Base-by-base conservation (phyloP, 2,329 filamentous ascomycete species). In the Cryphonectria japonica region DNA sequence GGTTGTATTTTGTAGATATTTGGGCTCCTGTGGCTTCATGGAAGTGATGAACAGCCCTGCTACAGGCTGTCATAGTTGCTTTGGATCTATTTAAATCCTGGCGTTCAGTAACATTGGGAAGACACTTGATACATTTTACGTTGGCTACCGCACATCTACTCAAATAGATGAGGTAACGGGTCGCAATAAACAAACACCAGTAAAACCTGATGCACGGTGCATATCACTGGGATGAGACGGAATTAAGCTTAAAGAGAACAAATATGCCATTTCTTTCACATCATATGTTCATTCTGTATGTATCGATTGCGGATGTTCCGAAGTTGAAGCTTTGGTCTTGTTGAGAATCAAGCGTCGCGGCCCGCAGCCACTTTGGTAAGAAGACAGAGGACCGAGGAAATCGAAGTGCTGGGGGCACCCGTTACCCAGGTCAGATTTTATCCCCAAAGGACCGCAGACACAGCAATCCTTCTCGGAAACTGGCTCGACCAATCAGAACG, bases 311-410 rank as follows among this genome's bases (percentile, higher is more conserved):
- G 9, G 52, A 29, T 7, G 46, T 29, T 57, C 3, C 11, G 26
- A 32, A 16, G 26, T 29, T 57, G 11, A 57, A 29, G 11, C n/a
- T 57, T 29, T 3, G 54, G 54, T 59, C 1, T 34, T 59, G 29
- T 16, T 32, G 14, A 19, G 9, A 32, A 57, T 16, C 13, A n/a
- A 57, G 26, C 52, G 11, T 16, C 26, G 11, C 26, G 26, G 52
- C 52, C 2, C 11, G 13, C 52, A 26, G 52, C n/a, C 29, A 11
- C n/a, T 14, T 14, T 59, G 5, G 26, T 19, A 26, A 70, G 29
- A 66, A 70, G n/a, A 65, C 62, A 29, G 65, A 70, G 69, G 34
- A 9, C 29, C 16, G 16, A 37, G 29, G 57, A 32, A 60, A 60
- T 19, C 29, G 14, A 60, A 7, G 32, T 7, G 57, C 4, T 14